phyloP scores from a whole-genome alignment of 176 grass and related monocot species.

The Avena atlantica region DNA sequence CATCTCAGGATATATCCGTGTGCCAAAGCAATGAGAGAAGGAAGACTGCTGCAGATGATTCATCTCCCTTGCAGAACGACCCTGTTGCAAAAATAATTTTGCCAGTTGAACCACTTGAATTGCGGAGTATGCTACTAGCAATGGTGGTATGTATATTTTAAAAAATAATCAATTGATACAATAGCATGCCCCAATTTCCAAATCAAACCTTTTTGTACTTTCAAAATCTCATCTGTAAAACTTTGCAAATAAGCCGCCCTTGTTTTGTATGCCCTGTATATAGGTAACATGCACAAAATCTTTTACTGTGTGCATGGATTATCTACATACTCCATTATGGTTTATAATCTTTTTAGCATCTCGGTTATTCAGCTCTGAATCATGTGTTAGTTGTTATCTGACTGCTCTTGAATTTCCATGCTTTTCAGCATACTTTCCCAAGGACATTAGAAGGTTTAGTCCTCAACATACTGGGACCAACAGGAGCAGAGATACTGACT shows the following conservation, averaged over 20 bases:
- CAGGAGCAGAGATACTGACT: conserved; percentile 91
- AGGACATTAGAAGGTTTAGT: conserved; percentile 85
- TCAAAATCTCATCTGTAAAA: background rate
- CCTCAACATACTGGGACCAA: conserved; percentile 77
- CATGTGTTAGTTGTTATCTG: conserved; percentile 6
- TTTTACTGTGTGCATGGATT: background rate
- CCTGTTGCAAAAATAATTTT: conserved; percentile 71
- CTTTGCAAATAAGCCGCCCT: background rate
- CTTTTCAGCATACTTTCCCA: conserved; percentile 80
- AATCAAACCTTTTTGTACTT: background rate
- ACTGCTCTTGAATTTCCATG: background rate
- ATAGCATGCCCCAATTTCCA: background rate
- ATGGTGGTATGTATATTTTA: conserved; percentile 71
- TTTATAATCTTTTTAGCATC: conserved; percentile 23
- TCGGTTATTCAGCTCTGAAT: background rate
- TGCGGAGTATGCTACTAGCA: conserved; percentile 61
- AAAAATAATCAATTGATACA: conserved; percentile 16
- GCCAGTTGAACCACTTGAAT: conserved; percentile 65
- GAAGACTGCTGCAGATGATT: conserved; percentile 48
- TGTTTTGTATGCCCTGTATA: background rate
- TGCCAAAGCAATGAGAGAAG: conserved; percentile 47
- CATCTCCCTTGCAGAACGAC: conserved; percentile 58
- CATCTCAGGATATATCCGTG: conserved; percentile 45
- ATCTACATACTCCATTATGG: background rate
- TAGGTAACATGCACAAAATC: conserved; percentile 30